Base-by-base conservation (phyloP, 192 early-diverging fungal species). In the Coemansia sp. region DNA sequence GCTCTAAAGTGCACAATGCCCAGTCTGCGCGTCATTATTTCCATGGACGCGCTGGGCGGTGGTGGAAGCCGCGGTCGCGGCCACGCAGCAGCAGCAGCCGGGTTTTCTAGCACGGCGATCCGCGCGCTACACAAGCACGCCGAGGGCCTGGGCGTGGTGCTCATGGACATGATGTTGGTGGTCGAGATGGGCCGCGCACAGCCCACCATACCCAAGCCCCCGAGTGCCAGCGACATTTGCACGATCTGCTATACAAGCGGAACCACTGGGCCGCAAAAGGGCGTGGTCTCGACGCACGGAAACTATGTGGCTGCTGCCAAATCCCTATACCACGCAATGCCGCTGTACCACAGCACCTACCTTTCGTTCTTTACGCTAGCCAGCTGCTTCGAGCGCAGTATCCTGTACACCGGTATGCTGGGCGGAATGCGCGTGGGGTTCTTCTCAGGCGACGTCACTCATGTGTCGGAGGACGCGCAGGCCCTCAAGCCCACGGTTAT, bases 341-440 rank as follows among this genome's bases (percentile, higher is more conserved):
- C 57, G 1, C 47, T 70, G 46, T 29, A 38, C n/a, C 60, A 47
- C 31, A 26, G 43, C 15, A 53, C 55, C 13, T 48, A 56, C 39
- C 34, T 94, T 38, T 89, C 88, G 18, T 95, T 93, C 64, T 76
- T 98, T 40, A 90, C 94, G 5, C 75, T 94, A 25, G 89, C 92
- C 8, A 91, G 92, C 68, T 79, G 87, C 26, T 93, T 87, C 66
- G 95, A 92, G 58, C 82, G 86, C 34, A 65, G 68, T 18, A 63
- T 78, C 27, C 76, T 89, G 40, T 61, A 68, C 35, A 60, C 65
- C 15, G 63, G 83, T 35, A 67, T 90, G 26, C 71, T 78, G 18
- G 60, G 52, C 34, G 89, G 89, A 15, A 85, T 70, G 19, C 64
- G 77, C 17, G 82, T 93, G 34, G 95, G 95, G 27, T 94, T 86